Evolutionary conservation across 805 yeast genomes (phyloP), one percentile per base, ranked within the genome.

Genomic region (Yarrowia keelungensis): DNA sequence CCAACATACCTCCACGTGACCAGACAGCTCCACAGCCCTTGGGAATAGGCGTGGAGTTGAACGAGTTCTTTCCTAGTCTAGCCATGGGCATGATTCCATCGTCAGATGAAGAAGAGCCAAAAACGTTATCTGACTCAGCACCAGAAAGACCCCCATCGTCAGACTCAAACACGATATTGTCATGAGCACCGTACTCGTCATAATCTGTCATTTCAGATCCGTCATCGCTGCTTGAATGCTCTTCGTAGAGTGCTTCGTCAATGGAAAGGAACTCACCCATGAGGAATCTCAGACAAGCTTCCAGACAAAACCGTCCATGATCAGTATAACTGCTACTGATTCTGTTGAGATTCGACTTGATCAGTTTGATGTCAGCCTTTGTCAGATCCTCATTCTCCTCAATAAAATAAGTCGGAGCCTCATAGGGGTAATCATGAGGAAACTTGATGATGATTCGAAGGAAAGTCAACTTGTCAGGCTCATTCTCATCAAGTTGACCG

Each of bases 11-110:
- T 3, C 86, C 84, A 12, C 86, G 83, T 0, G 96, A 83, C 97
- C 97, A 93, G 1, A 86, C 81, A 0, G 97, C 97, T 10, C 97
- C 97, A 80, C 97, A 93, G 10, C 92, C 95, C 75, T 91, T 92
- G 0, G 98, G 97, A 14, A 93, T 84, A 0, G 98, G 98, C 0
- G 97, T 91, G 49, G 91, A 88, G 75, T 91, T 97, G 74, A 87
- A 84, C 76, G 56, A 47, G 47, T 47, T 62, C 38, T 62, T 62
- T 1, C 54, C 56, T 3, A 62, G 47, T 7, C 38, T 15, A 12
- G 38, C 51, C 43, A 61, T 3, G 71, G 67, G 22, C 64, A 56
- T 56, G 26, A 56, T 56, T 41, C 64, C 64, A 8, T 56, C 64
- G 9, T 59, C 65, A 1, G 50, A 71, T 69, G 45, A 65, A 49